These are phyloP conservation scores for Trichoderma sp. DNA, from an alignment of 2,329 filamentous ascomycete species.

Conservation along the genomic window DNA sequence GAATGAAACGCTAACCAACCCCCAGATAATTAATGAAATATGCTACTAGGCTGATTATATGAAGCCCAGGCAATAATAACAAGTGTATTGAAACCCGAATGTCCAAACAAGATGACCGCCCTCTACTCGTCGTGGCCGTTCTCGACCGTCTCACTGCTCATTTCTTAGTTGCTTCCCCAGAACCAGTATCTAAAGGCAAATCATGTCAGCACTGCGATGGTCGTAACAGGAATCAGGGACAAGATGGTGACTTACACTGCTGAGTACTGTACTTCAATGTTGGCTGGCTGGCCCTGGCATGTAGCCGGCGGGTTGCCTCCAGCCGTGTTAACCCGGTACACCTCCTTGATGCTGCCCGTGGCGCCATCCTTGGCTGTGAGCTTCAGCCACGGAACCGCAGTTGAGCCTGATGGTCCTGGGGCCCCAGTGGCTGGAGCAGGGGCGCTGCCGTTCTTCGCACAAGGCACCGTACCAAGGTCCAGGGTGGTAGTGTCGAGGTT, in stretches of 20 bases:
- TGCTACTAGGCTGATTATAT: neutral
- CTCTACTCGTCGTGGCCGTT: neutral
- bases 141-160: neutral
- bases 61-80: neutral
- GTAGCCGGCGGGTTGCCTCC: slow-evolving; percentile 74
- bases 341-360: slow-evolving; percentile 65
- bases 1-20: slow-evolving; percentile 9
- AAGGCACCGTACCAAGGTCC: slow-evolving; percentile 58
- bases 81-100: neutral
- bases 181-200: slow-evolving; percentile 40
- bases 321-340: slow-evolving; percentile 82
- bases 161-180: slow-evolving; percentile 23
- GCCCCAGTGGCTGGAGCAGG: slow-evolving; percentile 62
- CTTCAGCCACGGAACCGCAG: slow-evolving; percentile 78
- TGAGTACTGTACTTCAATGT: slow-evolving; percentile 76
- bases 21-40: slow-evolving; percentile 10
- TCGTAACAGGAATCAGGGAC: neutral
- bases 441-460: slow-evolving; percentile 59
- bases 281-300: slow-evolving; percentile 62
- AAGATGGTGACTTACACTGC: slow-evolving; percentile 66
- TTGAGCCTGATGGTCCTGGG: slow-evolving; percentile 60
- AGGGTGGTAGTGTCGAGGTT: slow-evolving; percentile 61
- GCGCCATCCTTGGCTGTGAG: slow-evolving; percentile 54
- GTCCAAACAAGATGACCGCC: neutral
- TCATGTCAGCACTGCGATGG: slow-evolving; percentile 14